Percentiles rank a stretch among this genome's conserved stretches.
These are phyloP conservation scores for Akanthomyces dipterigenus DNA, from an alignment of 2,329 filamentous ascomycete species.

Conservation along the genomic window DNA sequence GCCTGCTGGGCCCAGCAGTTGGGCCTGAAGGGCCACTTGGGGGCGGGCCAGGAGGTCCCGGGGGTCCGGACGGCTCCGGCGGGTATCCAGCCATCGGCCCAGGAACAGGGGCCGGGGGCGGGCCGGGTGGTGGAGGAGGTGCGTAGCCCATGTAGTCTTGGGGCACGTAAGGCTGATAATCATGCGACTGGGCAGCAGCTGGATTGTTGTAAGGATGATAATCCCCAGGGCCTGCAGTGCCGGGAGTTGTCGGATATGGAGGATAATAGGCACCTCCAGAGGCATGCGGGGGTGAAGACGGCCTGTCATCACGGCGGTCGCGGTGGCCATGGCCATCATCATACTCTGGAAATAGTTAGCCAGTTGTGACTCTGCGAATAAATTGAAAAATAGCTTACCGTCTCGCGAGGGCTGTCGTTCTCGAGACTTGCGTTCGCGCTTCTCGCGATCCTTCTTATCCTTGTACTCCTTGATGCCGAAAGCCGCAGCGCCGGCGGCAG, in stretches of 20 bases:
- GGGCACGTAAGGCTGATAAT: constrained; percentile 36
- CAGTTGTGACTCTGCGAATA: background rate
- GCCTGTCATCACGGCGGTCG: constrained; percentile 31
- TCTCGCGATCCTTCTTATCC: constrained; percentile 41
- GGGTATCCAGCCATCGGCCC: constrained; percentile 20
- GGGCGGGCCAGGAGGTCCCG: constrained; percentile 20
- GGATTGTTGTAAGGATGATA: constrained; percentile 33
- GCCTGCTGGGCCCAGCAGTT: constrained; percentile 18
- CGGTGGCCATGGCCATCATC: constrained; percentile 33
- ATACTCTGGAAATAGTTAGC: constrained; percentile 24
- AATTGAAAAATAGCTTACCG: constrained; percentile 12
- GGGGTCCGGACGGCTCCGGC: constrained; percentile 16
- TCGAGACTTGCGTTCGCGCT: constrained; percentile 30
- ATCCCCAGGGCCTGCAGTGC: constrained; percentile 18
- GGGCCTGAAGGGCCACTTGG: constrained; percentile 27
- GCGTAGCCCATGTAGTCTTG: constrained; percentile 36
- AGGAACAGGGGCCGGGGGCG: constrained; percentile 12
- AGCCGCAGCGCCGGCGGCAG: constrained; percentile 53
- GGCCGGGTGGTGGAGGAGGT: constrained; percentile 32
- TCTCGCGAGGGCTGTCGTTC: constrained; percentile 17
- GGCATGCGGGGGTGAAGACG: constrained; percentile 42
- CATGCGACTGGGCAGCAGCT: constrained; percentile 25
- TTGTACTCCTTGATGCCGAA: constrained; percentile 56
- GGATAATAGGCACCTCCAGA: constrained; percentile 46
- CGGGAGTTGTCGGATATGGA: constrained; percentile 30